phyloP scores from a whole-genome alignment of 2,329 filamentous ascomycete genomes.

The Calonectria hongkongensis region DNA sequence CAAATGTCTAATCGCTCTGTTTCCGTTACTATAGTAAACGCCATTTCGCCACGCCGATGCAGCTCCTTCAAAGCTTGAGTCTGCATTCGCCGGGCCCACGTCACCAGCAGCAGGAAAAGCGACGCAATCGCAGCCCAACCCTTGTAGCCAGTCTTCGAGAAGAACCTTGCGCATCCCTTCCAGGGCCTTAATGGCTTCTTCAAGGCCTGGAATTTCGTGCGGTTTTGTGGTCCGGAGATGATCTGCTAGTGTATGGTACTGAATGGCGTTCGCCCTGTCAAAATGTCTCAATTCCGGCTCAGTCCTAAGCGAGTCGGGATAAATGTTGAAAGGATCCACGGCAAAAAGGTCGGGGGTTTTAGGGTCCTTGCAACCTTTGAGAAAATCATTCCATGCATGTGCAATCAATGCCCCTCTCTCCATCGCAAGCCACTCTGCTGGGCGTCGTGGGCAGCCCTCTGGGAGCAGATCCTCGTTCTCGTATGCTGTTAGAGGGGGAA shows the following conservation, averaged over 20 bases:
- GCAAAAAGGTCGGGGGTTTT: constrained; percentile 55
- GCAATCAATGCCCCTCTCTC: constrained; percentile 44
- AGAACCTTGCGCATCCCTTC: constrained; percentile 59
- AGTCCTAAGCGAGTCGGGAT: constrained; percentile 47
- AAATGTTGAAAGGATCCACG: constrained; percentile 61
- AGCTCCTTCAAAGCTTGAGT: constrained; percentile 56
- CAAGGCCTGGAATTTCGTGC: constrained; percentile 64
- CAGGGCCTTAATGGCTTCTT: constrained; percentile 58
- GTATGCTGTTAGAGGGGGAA: constrained; percentile 67
- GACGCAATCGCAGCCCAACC: constrained; percentile 63
- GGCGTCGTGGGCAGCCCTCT: constrained; percentile 47
- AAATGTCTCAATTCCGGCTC: constrained; percentile 36
- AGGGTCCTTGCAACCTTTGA: constrained; percentile 16
- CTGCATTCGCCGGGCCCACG: constrained; percentile 68
- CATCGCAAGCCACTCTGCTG: constrained; percentile 63
- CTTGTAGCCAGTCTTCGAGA: constrained; percentile 71
- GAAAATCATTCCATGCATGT: constrained; percentile 47
- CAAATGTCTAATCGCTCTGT: constrained; percentile 71
- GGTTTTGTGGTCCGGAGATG: constrained; percentile 54
- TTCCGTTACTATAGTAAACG: constrained; percentile 72
- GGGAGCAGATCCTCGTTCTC: constrained; percentile 66
- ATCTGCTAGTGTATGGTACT: constrained; percentile 26
- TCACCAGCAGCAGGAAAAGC: constrained; percentile 71
- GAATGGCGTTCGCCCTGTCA: constrained; percentile 33
- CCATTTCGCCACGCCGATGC: constrained; percentile 60